Conservation (phyloP, 768 basidiomycete species). For the Termitomyces sp. region DNA sequence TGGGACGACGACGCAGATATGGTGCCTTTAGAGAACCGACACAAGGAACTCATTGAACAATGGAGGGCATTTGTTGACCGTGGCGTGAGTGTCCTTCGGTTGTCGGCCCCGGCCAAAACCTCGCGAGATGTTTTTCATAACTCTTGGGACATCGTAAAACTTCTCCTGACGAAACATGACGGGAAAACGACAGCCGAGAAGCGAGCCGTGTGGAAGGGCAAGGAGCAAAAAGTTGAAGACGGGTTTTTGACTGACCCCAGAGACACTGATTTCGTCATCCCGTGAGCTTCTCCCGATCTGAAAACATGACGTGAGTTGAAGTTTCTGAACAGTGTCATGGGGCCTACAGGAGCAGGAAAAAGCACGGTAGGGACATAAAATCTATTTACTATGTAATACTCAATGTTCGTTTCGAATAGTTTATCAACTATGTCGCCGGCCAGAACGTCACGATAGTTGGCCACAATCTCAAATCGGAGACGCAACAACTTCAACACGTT, state of each 20-base stretch:
- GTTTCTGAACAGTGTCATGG: slow-evolving; percentile 9
- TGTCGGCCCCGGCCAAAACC: slow-evolving; percentile 4
- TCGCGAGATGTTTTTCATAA: slow-evolving; percentile 11
- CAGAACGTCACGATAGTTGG: slow-evolving; percentile 6
- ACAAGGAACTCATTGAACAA: slow-evolving; percentile 11
- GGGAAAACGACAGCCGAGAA: neutral
- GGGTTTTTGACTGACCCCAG: slow-evolving; percentile 7
- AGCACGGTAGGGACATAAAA: slow-evolving; percentile 9
- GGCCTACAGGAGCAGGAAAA: slow-evolving; percentile 15
- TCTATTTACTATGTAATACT: neutral
- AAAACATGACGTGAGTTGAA: neutral
- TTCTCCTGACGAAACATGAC: slow-evolving; percentile 10
- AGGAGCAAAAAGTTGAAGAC: slow-evolving; percentile 12
- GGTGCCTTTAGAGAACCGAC: slow-evolving; percentile 3
- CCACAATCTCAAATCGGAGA: slow-evolving; percentile 14
- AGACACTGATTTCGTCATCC: slow-evolving; percentile 12
- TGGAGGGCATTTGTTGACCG: slow-evolving; percentile 16
- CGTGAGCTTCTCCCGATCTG: slow-evolving; percentile 3
- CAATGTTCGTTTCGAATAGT: slow-evolving; percentile 1
- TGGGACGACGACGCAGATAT: slow-evolving; percentile 6
- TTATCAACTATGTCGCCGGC: slow-evolving; percentile 13
- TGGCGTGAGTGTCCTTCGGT: slow-evolving; percentile 13
- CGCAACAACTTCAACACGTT: slow-evolving; percentile 15
- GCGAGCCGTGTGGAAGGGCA: slow-evolving; percentile 11
- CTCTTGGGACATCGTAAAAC: slow-evolving; percentile 12